Evolutionary conservation across 768 basidiomycete genomes (phyloP).

Genomic region (Glaciozyma antarctica): DNA sequence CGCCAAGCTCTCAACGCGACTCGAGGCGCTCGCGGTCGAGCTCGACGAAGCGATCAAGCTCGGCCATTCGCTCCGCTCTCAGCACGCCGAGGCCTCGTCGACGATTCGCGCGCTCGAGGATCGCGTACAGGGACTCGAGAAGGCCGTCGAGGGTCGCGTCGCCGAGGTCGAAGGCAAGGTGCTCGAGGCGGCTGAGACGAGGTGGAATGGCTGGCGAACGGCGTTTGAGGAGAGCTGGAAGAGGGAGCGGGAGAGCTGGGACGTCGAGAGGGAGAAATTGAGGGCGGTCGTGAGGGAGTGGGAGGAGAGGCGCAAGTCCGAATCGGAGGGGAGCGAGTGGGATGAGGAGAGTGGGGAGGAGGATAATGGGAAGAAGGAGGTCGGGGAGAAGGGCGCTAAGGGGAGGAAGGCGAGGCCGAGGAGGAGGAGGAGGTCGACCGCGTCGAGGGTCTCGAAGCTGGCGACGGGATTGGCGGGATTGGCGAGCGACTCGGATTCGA

Average conservation of each 20-base stretch:
- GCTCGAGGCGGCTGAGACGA: slow-evolving; percentile 38
- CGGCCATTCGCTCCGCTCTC: slow-evolving; percentile 61
- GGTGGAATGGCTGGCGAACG: slow-evolving; percentile 60
- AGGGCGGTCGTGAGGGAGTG: slow-evolving; percentile 67
- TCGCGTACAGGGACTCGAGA: slow-evolving; percentile 62
- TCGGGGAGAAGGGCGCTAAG: slow-evolving; percentile 1
- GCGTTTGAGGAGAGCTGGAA: slow-evolving; percentile 71
- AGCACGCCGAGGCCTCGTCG: slow-evolving; percentile 64
- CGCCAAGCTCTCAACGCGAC: slow-evolving; percentile 53
- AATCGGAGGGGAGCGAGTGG: slow-evolving; percentile 39
- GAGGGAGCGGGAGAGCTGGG: slow-evolving; percentile 70
- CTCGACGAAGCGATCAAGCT: slow-evolving; percentile 66
- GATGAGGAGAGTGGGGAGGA: slow-evolving; percentile 33
- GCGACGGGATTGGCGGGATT: not conserved
- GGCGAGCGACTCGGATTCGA: slow-evolving; percentile 30
- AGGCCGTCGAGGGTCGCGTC: slow-evolving; percentile 47
- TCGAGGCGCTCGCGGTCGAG: slow-evolving; percentile 57
- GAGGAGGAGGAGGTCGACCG: slow-evolving; percentile 16
- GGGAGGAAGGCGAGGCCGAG: slow-evolving; percentile 9
- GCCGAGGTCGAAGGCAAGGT: slow-evolving; percentile 38
- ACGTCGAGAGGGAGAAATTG: slow-evolving; percentile 65
- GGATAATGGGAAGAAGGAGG: slow-evolving; percentile 33
- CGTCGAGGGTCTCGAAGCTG: slow-evolving; percentile 6
- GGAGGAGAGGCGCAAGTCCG: slow-evolving; percentile 50
- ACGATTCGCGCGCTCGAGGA: slow-evolving; percentile 46